A percentile compares a stretch with the other conserved stretches of the same genome.
Conservation (phyloP, 495 filamentous ascomycete genomes). For the Coniosporium apollinis region DNA sequence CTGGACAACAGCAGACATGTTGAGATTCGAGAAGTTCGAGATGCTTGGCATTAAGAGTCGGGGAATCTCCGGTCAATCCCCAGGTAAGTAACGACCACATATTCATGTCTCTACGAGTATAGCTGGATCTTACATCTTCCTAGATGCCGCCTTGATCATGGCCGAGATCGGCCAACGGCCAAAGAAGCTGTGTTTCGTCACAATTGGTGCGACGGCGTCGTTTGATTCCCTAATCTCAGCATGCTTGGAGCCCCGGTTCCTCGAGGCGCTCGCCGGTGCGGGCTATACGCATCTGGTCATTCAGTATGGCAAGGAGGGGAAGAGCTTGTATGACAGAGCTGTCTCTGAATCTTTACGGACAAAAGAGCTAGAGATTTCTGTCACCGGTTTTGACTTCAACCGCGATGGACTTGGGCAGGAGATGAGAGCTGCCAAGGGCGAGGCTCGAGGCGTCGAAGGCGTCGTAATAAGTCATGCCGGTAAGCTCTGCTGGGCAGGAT, state of each 20-base stretch:
- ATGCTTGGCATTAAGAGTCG: too few species aligned
- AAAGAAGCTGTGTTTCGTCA: constrained; percentile 54
- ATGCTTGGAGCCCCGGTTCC: constrained; percentile 42
- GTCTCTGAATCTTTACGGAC: too few species aligned
- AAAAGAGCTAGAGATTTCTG: constrained; percentile 11
- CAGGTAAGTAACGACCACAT: too few species aligned
- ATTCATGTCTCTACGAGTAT: too few species aligned
- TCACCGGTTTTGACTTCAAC: constrained; percentile 46
- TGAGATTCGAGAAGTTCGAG: too few species aligned
- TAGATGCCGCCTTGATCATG: constrained; percentile 1
- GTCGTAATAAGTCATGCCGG: constrained; percentile 85
- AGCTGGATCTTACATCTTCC: too few species aligned
- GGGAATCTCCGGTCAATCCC: too few species aligned
- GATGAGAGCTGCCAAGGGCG: constrained; percentile 33
- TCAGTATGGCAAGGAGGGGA: constrained; percentile 55
- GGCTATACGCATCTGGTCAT: constrained; percentile 51
- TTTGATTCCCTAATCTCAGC: constrained; percentile 57
- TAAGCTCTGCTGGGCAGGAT: constrained; percentile 21
- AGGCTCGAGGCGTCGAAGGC: constrained; percentile 26
- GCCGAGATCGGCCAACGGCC: neutral
- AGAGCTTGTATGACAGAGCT: constrained; percentile 31
- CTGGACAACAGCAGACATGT: too few species aligned
- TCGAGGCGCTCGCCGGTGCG: constrained; percentile 33
- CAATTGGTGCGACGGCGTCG: constrained; percentile 76
- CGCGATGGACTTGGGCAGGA: constrained; percentile 35